Percentiles rank a stretch among this genome's conserved stretches.
These are phyloP conservation scores for Domatiomyces globalis DNA, from an alignment of 2,329 filamentous ascomycete genomes.

Conservation along the genomic window DNA sequence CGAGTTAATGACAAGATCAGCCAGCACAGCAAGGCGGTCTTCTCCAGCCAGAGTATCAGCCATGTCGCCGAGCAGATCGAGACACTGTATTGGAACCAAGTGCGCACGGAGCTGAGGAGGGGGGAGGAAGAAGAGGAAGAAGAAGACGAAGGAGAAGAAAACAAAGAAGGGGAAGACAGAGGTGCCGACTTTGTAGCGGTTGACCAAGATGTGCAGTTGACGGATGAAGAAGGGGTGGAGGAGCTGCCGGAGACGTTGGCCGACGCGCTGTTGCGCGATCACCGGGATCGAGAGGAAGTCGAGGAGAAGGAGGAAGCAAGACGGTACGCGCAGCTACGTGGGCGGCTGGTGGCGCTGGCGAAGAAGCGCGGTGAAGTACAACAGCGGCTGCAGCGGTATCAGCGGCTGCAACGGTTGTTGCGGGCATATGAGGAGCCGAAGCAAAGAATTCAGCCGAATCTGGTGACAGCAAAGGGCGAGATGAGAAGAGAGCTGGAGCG, in stretches of 20 bases:
- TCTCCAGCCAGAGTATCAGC: conserved; percentile 40
- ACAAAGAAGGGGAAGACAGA: neutral
- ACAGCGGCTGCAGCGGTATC: conserved; percentile 34
- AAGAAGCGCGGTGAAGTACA: conserved; percentile 32
- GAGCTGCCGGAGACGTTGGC: conserved; percentile 6
- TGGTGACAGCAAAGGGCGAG: conserved; percentile 38
- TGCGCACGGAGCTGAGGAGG: conserved; percentile 23
- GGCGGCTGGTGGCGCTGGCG: conserved; percentile 33
- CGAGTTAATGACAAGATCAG: conserved; percentile 38
- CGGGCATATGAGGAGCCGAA: conserved; percentile 37
- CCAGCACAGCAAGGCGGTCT: conserved; percentile 40
- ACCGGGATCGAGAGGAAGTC: neutral
- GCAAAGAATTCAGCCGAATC: conserved; percentile 40
- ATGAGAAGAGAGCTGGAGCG: conserved; percentile 36
- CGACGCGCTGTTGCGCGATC: conserved; percentile 2
- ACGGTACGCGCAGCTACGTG: conserved; percentile 30
- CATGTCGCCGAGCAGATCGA: conserved; percentile 44
- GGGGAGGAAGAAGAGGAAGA: neutral
- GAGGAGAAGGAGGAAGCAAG: neutral
- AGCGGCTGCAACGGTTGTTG: conserved; percentile 32
- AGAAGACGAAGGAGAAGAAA: neutral
- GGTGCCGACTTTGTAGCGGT: conserved; percentile 4
- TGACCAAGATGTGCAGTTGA: conserved; percentile 7
- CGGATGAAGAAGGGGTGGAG: conserved; percentile 2
- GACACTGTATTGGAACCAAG: conserved; percentile 39